Base-by-base conservation (phyloP, 352 stramenopile genomes). In the Thalassiosira delicatula region DNA sequence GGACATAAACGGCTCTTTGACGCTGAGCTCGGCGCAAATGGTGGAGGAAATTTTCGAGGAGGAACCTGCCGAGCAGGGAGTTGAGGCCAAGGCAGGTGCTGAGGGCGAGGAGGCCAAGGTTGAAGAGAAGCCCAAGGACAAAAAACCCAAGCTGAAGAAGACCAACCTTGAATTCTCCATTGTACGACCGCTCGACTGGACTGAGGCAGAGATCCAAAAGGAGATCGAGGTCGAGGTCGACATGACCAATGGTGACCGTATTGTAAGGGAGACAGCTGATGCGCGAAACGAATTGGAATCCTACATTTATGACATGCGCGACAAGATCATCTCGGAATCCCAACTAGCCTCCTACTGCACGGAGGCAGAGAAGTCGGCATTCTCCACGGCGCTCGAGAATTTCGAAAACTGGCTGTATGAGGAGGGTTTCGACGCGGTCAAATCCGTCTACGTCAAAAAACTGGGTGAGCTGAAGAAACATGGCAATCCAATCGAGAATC, bases 241-340 rank as follows among this genome's bases (percentile, higher is more conserved):
- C 54, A 98, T 99, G 96, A 94, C 96, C 21, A 91, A 98, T 87
- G 92, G 97, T 86, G 97, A 99, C 87, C 95, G 96, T 70, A 90
- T 99, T 37, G 96, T 98, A 21, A 88, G 95, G 56, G 97, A 99
- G 89, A 99, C 97, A 27, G 94, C 96, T 66, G 98, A 99, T 92
- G 99, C 98, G 91, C 93, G 97, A 76, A 99, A 99, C 88, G 97
- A 99, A 85, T 92, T 99, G 32, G 98, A 99, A 87, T 97, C 95
- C 49, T 99, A 99, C 87, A 97, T 99, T 84, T 99, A 99, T 91
- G 94, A 97, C 84, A 98, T 99, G 96, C 95, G 97, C 63, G 98
- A 99, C 92, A 97, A 98, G 75, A 91, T 94, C 49, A 81, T 91
- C 56, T 93, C 90, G 5, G 86, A 92, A 19, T 86, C 80, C 49